Evolutionary conservation across 257 asterid species (phyloP), one percentile per base, ranked within the genome.

Genomic region (Petunia axillaris): DNA sequence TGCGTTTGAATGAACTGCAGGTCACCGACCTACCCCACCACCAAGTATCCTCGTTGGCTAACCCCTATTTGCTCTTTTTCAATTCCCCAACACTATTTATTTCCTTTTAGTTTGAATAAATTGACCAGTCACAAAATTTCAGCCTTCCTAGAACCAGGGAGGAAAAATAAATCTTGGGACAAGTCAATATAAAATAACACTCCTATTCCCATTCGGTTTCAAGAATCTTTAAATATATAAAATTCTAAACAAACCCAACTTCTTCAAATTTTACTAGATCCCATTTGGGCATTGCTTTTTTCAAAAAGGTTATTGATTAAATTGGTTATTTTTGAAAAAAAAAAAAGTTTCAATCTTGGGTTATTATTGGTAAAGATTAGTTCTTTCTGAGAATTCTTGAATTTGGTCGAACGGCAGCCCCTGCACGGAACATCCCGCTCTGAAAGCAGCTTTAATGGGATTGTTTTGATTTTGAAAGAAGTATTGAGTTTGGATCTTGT

Each of bases 391-490:
- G 35, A 35, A 10, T 64, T 68, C 65, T 40, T 82, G 67, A 81
- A 84, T 79, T 80, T 67, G 76, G 3, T 54, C 16, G 64, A 6
- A 25, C 25, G 25, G 25, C 25, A 25, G 25, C 25, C 25, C 25
- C 25, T 25, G 25, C 25, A 25, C 25, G 25, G 25, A 25, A 25
- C 25, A 25, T 25, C 25, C 25, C 25, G 25, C 25, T 25, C 25
- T 25, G 25, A 25, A 25, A 25, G 25, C 25, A 25, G 25, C 25
- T 25, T 25, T 63, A 84, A 78, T 66, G 86, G 85, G 86, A 84
- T 79, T 82, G 82, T 25, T 76, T 79, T 57, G 81, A 64, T 79
- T 25, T 25, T 15, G 81, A 5, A 74, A 79, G 25, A 3, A 76
- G 59, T 71, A 57, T 59, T 64, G 80, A 71, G 35, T 50, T 73